These are phyloP conservation scores for Pseudopithomyces chartarum DNA, from an alignment of 2,329 filamentous ascomycete species.

Conservation along the genomic window DNA sequence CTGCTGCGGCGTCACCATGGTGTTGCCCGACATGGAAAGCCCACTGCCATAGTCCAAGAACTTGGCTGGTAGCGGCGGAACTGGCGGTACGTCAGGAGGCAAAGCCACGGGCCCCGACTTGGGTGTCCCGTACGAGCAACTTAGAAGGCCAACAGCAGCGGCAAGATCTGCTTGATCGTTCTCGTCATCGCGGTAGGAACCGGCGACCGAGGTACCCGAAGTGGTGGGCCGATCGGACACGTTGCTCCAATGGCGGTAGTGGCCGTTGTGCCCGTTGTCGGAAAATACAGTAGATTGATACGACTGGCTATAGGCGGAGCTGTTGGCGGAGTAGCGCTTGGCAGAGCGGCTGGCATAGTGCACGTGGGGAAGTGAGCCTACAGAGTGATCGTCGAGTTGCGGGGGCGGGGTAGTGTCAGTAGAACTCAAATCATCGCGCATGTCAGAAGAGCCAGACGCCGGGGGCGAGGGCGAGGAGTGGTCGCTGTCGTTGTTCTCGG, in stretches of 20 bases:
- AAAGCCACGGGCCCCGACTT: constrained; percentile 67
- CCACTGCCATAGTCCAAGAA: constrained; percentile 68
- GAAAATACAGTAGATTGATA: constrained; percentile 75
- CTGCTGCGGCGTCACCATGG: constrained; percentile 61
- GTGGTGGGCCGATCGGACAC: constrained; percentile 77
- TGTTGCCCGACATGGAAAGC: constrained; percentile 60
- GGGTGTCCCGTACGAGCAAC: constrained; percentile 87
- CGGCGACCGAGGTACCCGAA: constrained; percentile 62
- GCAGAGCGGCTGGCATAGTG: constrained; percentile 40
- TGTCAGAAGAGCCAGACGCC: constrained; percentile 78
- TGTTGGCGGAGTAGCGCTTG: constrained; percentile 56
- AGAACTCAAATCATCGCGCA: constrained; percentile 78
- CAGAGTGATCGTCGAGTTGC: constrained; percentile 66
- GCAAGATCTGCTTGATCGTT: constrained; percentile 77
- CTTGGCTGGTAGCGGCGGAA: constrained; percentile 82
- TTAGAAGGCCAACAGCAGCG: constrained; percentile 86
- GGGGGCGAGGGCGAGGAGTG: constrained; percentile 81
- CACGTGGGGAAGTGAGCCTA: constrained; percentile 51
- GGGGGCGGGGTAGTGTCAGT: constrained; percentile 92
- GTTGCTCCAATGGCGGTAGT: constrained; percentile 73
- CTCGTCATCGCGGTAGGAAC: constrained; percentile 73
- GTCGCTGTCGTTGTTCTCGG: constrained; percentile 69
- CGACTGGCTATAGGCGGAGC: constrained; percentile 68
- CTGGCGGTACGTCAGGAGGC: constrained; percentile 77
- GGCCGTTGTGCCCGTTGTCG: constrained; percentile 58